Base-by-base conservation (phyloP, 192 early-diverging fungal species). In the Linnemannia schmuckeri region DNA sequence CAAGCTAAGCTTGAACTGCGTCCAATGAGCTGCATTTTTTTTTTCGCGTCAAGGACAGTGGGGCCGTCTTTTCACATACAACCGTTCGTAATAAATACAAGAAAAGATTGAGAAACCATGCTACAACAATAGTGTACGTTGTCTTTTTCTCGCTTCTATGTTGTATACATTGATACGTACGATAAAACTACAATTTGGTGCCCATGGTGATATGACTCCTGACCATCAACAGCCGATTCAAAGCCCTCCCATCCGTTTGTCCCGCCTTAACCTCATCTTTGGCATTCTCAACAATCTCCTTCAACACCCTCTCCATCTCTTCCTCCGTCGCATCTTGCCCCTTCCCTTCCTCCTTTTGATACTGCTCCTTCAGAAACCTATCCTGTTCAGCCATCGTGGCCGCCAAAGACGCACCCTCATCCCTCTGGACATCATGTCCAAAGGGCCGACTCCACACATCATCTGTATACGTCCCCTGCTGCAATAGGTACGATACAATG, bases 151-250 rank as follows among this genome's bases (percentile, higher is more conserved):
- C 3, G 1, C 9, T 35, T 54, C 73, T 55, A 52, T 52, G 9
- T 38, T 61, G 33, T 55, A 54, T 37, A 3, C 3, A 37, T 55
- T 75, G 2, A 27, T 1, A 38, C 1, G 61, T 61, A 10, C 12
- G 30, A 41, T 72, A 54, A 20, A 17, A 13, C 30, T 77, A 85
- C 57, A 86, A 35, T n/a, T 80, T 86, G 22, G 83, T 84, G n/a
- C 82, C 82, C 85, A 81, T 81, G 46, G 72, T 78, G 61, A 81
- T 81, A 77, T 85, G 83, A 27, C 78, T 87, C 15, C 80, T 79
- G 17, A 87, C 80, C 79, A 75, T 81, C 72, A 87, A 63, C 72
- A 87, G 18, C 54, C 85, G 57, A 47, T 87, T 78, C 71, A 87
- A 17, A 20, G 85, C 79, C 49, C 40, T 68, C 22, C 85, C 85